Conservation (phyloP, 1,139 yeast species). For the Chernovozyma sophiae-reginae region DNA sequence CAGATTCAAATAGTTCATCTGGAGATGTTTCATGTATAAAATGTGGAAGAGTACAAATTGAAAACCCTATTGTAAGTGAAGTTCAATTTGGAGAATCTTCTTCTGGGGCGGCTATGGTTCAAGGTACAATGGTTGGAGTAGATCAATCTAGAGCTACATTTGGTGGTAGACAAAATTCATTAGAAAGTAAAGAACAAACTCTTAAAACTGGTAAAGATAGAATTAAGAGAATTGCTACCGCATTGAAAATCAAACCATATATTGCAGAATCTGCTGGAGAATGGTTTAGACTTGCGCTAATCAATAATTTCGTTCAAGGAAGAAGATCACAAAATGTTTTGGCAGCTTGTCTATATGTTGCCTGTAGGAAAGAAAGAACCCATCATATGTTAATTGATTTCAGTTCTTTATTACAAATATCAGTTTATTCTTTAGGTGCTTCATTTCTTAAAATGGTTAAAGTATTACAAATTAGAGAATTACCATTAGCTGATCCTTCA, state of each 20-base stretch:
- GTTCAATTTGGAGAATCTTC: conserved; percentile 91
- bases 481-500: conserved; percentile 93
- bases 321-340: conserved; percentile 90
- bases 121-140: conserved; percentile 87
- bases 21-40: conserved; percentile 72
- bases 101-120: conserved; percentile 92
- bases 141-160: conserved; percentile 79
- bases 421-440: conserved; percentile 93
- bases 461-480: conserved; percentile 63
- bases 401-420: conserved; percentile 81
- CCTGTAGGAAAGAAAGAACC: conserved; percentile 87
- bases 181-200: conserved; percentile 87
- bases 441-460: conserved; percentile 90
- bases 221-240: conserved; percentile 74
- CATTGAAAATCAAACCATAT: conserved; percentile 75
- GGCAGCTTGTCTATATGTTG: conserved; percentile 90
- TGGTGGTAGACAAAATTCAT: conserved; percentile 61
- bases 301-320: conserved; percentile 91
- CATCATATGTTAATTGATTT: conserved; percentile 96
- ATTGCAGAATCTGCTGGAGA: conserved; percentile 82
- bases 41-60: conserved; percentile 89
- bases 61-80: conserved; percentile 91
- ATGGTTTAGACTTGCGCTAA: conserved; percentile 83
- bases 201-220: conserved; percentile 74
- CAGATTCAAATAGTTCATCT: conserved; percentile 54